phyloP scores from a whole-genome alignment of 1,284 basidiomycete species.

The Marasmius tenuissimus region DNA sequence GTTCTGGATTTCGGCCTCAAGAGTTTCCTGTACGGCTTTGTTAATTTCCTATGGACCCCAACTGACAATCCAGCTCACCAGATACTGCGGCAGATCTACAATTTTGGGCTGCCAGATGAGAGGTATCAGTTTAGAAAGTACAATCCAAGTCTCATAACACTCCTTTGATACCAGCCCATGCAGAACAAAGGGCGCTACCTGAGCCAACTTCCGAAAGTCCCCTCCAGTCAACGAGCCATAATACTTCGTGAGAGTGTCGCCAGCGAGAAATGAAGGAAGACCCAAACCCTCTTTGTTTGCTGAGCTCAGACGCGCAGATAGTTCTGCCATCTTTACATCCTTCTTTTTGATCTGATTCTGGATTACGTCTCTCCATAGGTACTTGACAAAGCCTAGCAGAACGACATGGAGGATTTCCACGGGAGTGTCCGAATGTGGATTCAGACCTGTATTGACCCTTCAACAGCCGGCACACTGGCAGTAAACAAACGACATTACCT shows the following conservation, averaged over 20 bases:
- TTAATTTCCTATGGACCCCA: too few species aligned
- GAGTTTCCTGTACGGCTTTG: slow-evolving; percentile 17
- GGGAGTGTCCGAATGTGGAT: slow-evolving; percentile 36
- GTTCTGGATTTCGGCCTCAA: slow-evolving; percentile 24
- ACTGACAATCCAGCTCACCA: slow-evolving; percentile 23
- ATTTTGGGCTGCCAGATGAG: slow-evolving; percentile 37
- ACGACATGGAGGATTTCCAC: slow-evolving; percentile 37
- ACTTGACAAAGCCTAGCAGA: slow-evolving; percentile 38
- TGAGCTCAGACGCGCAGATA: not conserved
- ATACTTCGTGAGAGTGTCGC: slow-evolving; percentile 1
- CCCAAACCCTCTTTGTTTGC: not conserved
- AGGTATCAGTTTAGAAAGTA: slow-evolving; percentile 29
- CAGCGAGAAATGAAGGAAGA: not conserved
- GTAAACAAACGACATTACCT: slow-evolving; percentile 9
- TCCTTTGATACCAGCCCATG: not conserved
- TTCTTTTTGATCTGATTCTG: slow-evolving; percentile 22
- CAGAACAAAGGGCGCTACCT: slow-evolving; percentile 8
- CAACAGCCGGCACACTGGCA: too few species aligned
- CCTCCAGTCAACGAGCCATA: slow-evolving; percentile 7
- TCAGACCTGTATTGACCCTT: slow-evolving; percentile 23
- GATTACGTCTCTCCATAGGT: slow-evolving; percentile 35
- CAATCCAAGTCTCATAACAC: slow-evolving; percentile 25
- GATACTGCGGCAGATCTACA: slow-evolving; percentile 25
- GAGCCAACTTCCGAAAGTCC: slow-evolving; percentile 5
- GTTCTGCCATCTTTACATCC: not conserved